Evolutionary conservation across 2,329 filamentous ascomycete species (phyloP).

Genomic region (Phaeosphaeriaceae sp.): DNA sequence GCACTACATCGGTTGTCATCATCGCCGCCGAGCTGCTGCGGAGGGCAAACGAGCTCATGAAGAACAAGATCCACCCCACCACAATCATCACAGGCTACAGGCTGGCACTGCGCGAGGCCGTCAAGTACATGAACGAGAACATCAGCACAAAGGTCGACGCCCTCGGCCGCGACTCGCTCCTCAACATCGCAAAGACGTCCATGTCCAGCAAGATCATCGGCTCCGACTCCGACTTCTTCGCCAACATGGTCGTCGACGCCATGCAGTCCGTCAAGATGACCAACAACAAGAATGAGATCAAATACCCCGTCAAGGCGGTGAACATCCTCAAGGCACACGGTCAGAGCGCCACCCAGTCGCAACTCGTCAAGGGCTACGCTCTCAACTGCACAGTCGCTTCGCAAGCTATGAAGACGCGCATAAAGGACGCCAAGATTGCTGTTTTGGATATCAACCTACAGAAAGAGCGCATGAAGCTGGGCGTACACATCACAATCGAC

Average conservation of each 20-base stretch:
- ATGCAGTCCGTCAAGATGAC: slow-evolving; percentile 94
- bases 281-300: slow-evolving; percentile 88
- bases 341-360: slow-evolving; percentile 86
- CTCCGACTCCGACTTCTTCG: slow-evolving; percentile 93
- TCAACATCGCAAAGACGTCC: slow-evolving; percentile 97
- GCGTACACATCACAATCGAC: slow-evolving; percentile 97
- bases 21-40: slow-evolving; percentile 95
- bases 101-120: slow-evolving; percentile 90
- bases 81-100: slow-evolving; percentile 99
- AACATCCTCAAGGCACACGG: slow-evolving; percentile 99
- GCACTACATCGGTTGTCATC: slow-evolving; percentile 95
- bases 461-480: slow-evolving; percentile 99
- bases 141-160: slow-evolving; percentile 95
- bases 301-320: slow-evolving; percentile 98
- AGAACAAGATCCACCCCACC: slow-evolving; percentile 99
- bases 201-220: slow-evolving; percentile 99
- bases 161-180: slow-evolving; percentile 85
- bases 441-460: slow-evolving; percentile 97
- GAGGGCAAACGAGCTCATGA: slow-evolving; percentile 97
- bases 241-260: slow-evolving; percentile 95
- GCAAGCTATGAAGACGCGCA: slow-evolving; percentile 93
- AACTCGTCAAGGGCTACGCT: slow-evolving; percentile 94
- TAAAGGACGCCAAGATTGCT: slow-evolving; percentile 95
- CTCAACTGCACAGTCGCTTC: slow-evolving; percentile 98
- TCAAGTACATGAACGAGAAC: slow-evolving; percentile 99